Evolutionary conservation across 345 rosid genomes (phyloP), one percentile per base, ranked within the genome.

Genomic region (Eucalyptus shirleyi): DNA sequence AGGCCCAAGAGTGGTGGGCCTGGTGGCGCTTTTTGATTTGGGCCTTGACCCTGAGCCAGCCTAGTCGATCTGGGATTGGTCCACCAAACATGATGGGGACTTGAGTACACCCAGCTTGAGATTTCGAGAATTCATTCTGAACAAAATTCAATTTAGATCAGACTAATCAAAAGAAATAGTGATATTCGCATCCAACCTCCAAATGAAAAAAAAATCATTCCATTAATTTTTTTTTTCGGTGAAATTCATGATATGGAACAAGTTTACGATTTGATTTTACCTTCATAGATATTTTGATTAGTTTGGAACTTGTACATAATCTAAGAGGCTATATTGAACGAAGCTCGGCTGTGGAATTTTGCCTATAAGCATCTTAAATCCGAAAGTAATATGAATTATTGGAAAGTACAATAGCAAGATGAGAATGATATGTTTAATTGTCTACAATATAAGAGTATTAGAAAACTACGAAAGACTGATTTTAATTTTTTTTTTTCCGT

Each of bases 361-460:
- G 5, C 81, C 81, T 9, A 53, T 21, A 19, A 34, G 24, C 44
- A 69, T 67, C 42, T 18, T 19, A 34, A 34, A 69, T 4, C 81
- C 13, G 3, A 69, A 69, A 34, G 4, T 34, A 69, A 69, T 18
- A 34, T 34, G 12, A 69, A 40, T 34, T 19, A 6, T 10, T 2
- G 30, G 0, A 56, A 56, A 56, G 62, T 56, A 56, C 59, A 21
- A 53, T 65, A 14, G 28, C 37, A 65, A 4, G 37, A n/a, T 11
- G 77, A 2, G 77, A 32, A n/a, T 65, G 42, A 18, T 9, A 67
- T 2, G 21, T 69, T 32, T 17, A 18, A 69, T 32, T 4, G 2
- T 11, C 2, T 4, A 53, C 26, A 53, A 1, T 15, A 18, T 8
- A 37, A 12, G 28, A 34, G 44, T 34, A 1, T 1, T 5, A 1